Evolutionary conservation across 129 eudicot species (phyloP), one percentile per base, ranked within the genome.

Genomic region (Flaveria brownii): DNA sequence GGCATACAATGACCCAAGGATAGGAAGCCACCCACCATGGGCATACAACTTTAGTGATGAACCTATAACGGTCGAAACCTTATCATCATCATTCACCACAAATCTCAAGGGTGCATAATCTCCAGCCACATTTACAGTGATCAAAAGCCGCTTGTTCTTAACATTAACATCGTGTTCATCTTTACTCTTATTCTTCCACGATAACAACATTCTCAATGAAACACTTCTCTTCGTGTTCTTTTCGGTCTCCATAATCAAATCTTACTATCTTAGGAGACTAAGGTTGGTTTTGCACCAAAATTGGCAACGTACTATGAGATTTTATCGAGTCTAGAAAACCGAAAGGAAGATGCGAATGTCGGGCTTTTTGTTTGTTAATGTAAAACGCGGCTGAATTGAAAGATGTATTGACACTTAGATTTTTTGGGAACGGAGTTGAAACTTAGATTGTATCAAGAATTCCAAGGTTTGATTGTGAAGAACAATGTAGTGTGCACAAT

Each of bases 91-190:
- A n/a, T 75, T 82, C 59, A 84, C 91, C 11, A 89, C 75, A 30
- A 86, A 72, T 64, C 86, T 77, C 25, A 89, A 51, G 4, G 95
- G 87, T 20, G 91, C 94, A 7, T 84, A 63, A 59, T 90, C 86
- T 46, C 87, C 90, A 8, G 84, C 59, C 15, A 88, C 85, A 41
- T 79, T 84, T 20, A 86, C 75, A n/a, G 50, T 84, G 30, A 88
- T 82, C 87, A 88, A 82, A 71, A 84, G 26, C 56, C 94, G 83
- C 15, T 30, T 80, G 5, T 49, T 75, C 51, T 65, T 22, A 18
- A 54, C 39, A 56, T 39, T 55, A 3, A 17, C 66, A 36, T 9
- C 49, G 49, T 6, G 15, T 66, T 66, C 16, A 8, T 62, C 45
- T 14, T 62, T 8, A 2, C 61, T 80, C 54, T 51, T 79, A 17